Base-by-base conservation (phyloP, 805 yeast species). In the Ogataea corticis region DNA sequence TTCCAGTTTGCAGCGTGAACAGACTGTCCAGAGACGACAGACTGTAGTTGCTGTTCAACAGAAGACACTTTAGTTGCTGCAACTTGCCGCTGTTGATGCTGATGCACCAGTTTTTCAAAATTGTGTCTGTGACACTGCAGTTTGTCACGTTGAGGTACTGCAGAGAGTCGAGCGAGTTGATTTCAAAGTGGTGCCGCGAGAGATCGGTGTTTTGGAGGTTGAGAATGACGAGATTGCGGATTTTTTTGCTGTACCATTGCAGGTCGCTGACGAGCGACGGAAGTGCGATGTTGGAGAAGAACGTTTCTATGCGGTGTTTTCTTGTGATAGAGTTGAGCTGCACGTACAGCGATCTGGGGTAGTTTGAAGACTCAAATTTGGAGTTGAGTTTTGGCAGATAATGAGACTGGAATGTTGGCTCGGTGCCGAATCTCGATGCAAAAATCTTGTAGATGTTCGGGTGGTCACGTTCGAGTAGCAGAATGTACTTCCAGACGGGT, bases 291-390 rank as follows among this genome's bases (percentile, higher is more conserved):
- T 68, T 67, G 3, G 54, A 46, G 33, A 57, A 64, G 2, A 68
- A 45, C 5, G 70, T 58, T 46, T 69, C 73, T n/a, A 68, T 52
- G 25, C 73, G 45, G 45, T 68, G 71, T 29, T 56, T 58, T 14
- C 44, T 39, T 9, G 46, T 33, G 14, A 55, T 38, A 1, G 56
- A 52, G 32, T 55, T 51, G 30, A 45, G 21, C 10, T 46, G 43
- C 15, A 56, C 42, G 27, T 45, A 53, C 0, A 54, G 19, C 1
- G 46, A 44, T n/a, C 67, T 59, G 0, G 54, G 37, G 9, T 50
- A 41, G 19, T 58, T 61, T 23, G 57, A 49, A 14, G 48, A 17
- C 5, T 49, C 19, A 5, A 15, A 17, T 19, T 23, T 41, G 13
- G 45, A 48, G 42, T 54, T 49, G 7, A 52, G 16, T 3, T 41